Conservation (phyloP, 352 stramenopile species). For the Phytophthora litchii region DNA sequence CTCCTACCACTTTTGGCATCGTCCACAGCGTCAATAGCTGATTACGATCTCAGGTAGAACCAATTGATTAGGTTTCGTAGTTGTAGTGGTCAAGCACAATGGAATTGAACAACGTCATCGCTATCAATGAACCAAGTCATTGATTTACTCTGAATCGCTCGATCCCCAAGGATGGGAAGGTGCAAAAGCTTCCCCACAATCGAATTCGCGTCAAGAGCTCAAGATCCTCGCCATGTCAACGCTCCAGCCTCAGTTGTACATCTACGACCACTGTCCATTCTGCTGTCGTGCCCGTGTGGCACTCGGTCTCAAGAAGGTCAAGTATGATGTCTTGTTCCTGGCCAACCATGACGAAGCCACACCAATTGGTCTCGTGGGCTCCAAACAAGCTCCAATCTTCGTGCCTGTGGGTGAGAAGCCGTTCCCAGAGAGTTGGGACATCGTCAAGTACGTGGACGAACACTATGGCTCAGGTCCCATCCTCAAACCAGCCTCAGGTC, state of each 20-base stretch:
- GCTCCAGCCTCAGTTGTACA: conserved; percentile 46
- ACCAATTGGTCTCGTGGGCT: conserved; percentile 49
- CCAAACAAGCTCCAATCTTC: conserved; percentile 59
- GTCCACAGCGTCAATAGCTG: too few relatives aligned
- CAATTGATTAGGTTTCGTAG: too few relatives aligned
- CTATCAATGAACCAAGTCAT: too few relatives aligned
- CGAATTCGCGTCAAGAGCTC: conserved; percentile 12
- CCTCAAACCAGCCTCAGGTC: conserved; percentile 29
- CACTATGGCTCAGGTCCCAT: conserved; percentile 44
- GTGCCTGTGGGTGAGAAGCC: conserved; percentile 43
- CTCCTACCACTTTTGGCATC: too few relatives aligned
- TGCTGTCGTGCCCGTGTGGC: conserved; percentile 59
- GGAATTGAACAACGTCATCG: too few relatives aligned
- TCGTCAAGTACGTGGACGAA: conserved; percentile 60
- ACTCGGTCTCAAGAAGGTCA: conserved; percentile 53
- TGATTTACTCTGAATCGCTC: too few relatives aligned
- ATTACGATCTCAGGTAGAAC: too few relatives aligned
- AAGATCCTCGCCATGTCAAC: not conserved
- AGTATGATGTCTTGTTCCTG: conserved; percentile 45
- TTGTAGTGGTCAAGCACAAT: too few relatives aligned
- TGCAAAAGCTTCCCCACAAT: conserved; percentile 5
- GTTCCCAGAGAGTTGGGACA: conserved; percentile 64
- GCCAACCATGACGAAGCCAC: conserved; percentile 61
- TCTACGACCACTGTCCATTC: conserved; percentile 68
- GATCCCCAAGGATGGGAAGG: too few relatives aligned